Percentiles rank a stretch among this genome's conserved stretches.
Evolutionary conservation across 371 early-diverging fungal genomes (phyloP).

Genomic region (Rhizomucor pusillus): DNA sequence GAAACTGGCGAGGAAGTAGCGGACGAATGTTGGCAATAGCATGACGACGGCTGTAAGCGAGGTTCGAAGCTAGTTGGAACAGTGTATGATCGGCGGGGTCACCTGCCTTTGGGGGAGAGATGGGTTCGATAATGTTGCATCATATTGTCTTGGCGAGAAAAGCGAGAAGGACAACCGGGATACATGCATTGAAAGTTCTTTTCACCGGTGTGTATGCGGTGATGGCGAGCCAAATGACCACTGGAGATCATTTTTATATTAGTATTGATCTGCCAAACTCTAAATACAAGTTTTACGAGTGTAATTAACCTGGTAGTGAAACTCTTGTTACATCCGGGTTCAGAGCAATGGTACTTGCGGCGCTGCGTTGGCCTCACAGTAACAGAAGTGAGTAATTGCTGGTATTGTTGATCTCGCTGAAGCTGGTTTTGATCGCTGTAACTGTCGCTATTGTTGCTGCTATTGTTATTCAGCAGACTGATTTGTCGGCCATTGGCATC

Average conservation of each 20-base stretch:
- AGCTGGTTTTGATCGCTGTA: background rate
- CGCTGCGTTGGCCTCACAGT: constrained; percentile 8
- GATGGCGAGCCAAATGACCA: constrained; percentile 84
- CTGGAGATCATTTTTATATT: constrained; percentile 24
- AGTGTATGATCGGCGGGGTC: constrained; percentile 17
- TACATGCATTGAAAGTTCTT: constrained; percentile 81
- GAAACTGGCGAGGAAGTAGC: too few relatives aligned
- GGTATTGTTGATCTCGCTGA: background rate
- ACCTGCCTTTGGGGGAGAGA: constrained; percentile 57
- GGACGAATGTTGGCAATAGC: too few relatives aligned
- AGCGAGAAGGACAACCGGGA: constrained; percentile 72
- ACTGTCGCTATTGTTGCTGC: background rate
- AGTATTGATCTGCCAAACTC: background rate
- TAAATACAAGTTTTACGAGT: background rate
- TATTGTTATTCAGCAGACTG: constrained; percentile 6
- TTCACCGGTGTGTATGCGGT: constrained; percentile 88
- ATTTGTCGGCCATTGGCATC: constrained; percentile 5
- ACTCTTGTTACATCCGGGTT: constrained; percentile 57
- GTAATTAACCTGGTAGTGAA: constrained; percentile 56
- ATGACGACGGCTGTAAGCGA: constrained; percentile 2
- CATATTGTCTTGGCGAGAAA: constrained; percentile 88
- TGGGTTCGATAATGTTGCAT: constrained; percentile 86
- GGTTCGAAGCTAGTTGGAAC: constrained; percentile 1
- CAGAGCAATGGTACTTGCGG: constrained; percentile 55
- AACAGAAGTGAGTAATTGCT: too few relatives aligned